These are phyloP conservation scores for Boletellus ananiceps DNA, from an alignment of 768 basidiomycete species.

Conservation along the genomic window DNA sequence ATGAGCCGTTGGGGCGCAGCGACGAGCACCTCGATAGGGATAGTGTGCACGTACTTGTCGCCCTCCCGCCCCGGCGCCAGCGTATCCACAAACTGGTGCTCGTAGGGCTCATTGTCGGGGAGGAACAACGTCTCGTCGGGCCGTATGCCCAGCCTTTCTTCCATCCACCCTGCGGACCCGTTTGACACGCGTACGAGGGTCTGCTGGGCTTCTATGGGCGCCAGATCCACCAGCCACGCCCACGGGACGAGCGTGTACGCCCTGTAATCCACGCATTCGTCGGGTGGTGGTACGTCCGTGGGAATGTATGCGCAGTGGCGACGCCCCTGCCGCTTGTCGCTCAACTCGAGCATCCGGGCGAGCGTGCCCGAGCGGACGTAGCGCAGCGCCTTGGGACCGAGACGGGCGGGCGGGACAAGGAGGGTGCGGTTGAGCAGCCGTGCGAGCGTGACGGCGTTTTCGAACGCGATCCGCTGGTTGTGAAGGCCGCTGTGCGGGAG, in stretches of 20 bases:
- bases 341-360: conserved; percentile 40
- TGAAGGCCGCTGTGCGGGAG: conserved; percentile 83
- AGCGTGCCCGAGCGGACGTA: conserved; percentile 55
- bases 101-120: conserved; percentile 54
- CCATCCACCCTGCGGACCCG: conserved; percentile 35
- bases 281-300: conserved; percentile 33
- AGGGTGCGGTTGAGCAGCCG: conserved; percentile 69
- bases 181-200: conserved; percentile 48
- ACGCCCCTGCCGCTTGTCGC: conserved; percentile 45
- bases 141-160: conserved; percentile 22
- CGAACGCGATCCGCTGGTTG: conserved; percentile 82
- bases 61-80: conserved; percentile 5
- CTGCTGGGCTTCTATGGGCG: conserved; percentile 34
- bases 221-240: conserved; percentile 63
- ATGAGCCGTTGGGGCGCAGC: conserved; percentile 44
- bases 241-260: conserved; percentile 64
- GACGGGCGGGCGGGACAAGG: conserved; percentile 69
- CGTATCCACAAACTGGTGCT: conserved; percentile 31
- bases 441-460: conserved; percentile 77
- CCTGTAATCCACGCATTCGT: conserved; percentile 59
- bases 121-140: conserved; percentile 42
- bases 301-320: conserved; percentile 45
- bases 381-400: conserved; percentile 56
- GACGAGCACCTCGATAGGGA: conserved; percentile 12
- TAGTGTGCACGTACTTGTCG: conserved; percentile 4